Conservation (phyloP, 805 yeast genomes). For the Teunomyces funiuensis region DNA sequence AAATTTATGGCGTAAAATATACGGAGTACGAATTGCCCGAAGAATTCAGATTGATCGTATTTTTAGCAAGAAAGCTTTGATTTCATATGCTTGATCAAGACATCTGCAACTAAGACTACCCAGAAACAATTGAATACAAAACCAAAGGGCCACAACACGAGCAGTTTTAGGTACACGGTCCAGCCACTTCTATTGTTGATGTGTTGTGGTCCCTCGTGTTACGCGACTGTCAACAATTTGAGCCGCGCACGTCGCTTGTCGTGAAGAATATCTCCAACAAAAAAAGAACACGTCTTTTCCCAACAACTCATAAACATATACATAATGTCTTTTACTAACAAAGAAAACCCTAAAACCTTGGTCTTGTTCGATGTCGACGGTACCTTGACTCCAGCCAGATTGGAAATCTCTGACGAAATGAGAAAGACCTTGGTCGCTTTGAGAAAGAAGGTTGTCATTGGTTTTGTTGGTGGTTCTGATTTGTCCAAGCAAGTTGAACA, state of each 20-base stretch:
- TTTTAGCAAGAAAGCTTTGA: no score
- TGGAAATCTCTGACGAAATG: conserved; percentile 74
- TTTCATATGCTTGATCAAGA: no score
- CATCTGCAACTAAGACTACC: no score
- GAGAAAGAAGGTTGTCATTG: conserved; percentile 90
- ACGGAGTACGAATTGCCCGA: no score
- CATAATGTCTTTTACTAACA: conserved; percentile 62
- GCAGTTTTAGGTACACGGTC: no score
- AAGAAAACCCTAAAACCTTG: conserved; percentile 80
- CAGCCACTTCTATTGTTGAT: no score
- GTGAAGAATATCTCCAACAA: neutral
- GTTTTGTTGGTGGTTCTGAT: conserved; percentile 98
- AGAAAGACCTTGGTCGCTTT: conserved; percentile 64
- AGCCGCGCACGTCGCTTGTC: neutral
- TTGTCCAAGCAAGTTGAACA: conserved; percentile 94
- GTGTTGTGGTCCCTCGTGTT: neutral
- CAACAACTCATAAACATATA: neutral
- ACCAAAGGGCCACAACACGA: no score
- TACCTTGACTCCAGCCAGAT: conserved; percentile 96
- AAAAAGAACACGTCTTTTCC: conserved; percentile 4
- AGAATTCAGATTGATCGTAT: no score
- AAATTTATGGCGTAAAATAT: no score
- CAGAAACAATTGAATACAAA: no score
- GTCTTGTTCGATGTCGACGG: conserved; percentile 98
- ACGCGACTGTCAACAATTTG: neutral